phyloP scores from a whole-genome alignment of 1,284 basidiomycete genomes.

The Ustilago lituana region DNA sequence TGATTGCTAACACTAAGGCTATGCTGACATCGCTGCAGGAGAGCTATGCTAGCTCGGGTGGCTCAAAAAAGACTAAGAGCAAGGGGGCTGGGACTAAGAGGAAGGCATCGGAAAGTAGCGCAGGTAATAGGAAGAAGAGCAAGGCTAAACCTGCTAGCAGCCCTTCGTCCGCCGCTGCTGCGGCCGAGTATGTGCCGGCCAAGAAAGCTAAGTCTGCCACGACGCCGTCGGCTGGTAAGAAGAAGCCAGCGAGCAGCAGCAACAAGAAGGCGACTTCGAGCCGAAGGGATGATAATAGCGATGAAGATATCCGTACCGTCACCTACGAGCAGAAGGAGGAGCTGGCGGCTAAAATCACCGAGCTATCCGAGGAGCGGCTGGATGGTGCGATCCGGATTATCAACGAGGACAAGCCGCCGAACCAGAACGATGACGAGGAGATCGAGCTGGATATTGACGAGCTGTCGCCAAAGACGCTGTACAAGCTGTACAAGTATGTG shows the following conservation, averaged over 20 bases:
- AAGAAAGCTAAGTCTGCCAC: constrained; percentile 58
- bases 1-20: constrained; percentile 58
- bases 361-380: constrained; percentile 65
- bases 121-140: constrained; percentile 44
- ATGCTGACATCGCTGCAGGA: constrained; percentile 55
- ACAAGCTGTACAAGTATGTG: constrained; percentile 67
- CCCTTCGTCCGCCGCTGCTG: constrained; percentile 24
- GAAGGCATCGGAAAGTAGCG: constrained; percentile 45
- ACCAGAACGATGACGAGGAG: constrained; percentile 64
- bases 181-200: constrained; percentile 37
- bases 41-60: constrained; percentile 46
- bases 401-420: constrained; percentile 66
- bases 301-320: constrained; percentile 63
- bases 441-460: constrained; percentile 68
- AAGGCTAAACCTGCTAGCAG: constrained; percentile 41
- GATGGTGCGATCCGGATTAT: constrained; percentile 66
- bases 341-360: constrained; percentile 65
- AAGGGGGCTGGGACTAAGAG: constrained; percentile 45
- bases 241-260: constrained; percentile 35
- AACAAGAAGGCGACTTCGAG: constrained; percentile 49
- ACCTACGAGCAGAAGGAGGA: constrained; percentile 67
- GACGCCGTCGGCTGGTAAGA: constrained; percentile 42
- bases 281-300: constrained; percentile 42
- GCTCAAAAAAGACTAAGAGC: constrained; percentile 57
- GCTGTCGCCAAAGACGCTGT: constrained; percentile 63